Conservation (phyloP, 352 stramenopile genomes). For the Albugo candida region DNA sequence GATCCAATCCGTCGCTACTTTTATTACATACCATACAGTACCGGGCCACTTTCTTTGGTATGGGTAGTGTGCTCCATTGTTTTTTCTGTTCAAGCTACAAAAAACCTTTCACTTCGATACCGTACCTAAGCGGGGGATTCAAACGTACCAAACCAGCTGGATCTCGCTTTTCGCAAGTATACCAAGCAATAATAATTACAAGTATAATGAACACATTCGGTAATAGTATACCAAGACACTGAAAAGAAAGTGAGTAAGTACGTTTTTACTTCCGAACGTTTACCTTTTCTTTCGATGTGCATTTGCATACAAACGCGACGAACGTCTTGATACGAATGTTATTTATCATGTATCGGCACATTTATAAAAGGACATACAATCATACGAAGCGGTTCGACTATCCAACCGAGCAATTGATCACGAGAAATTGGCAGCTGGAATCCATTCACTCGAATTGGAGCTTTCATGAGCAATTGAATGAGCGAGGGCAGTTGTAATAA, state of each 20-base stretch:
- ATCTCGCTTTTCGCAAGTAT: conserved; percentile 41
- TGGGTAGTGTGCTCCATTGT: conserved; percentile 16
- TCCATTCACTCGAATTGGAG: conserved; percentile 15
- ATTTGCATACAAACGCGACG: conserved; percentile 23
- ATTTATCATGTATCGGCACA: not conserved
- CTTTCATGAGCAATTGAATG: too few relatives aligned
- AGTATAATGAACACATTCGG: conserved; percentile 34
- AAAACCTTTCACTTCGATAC: not conserved
- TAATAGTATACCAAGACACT: conserved; percentile 21
- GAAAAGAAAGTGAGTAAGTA: conserved; percentile 19
- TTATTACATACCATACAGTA: conserved; percentile 77
- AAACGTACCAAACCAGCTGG: conserved; percentile 10
- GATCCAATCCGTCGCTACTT: conserved; percentile 52
- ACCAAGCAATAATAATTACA: conserved; percentile 38
- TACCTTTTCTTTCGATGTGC: too few relatives aligned
- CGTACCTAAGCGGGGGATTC: not conserved
- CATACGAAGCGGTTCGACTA: conserved; percentile 49
- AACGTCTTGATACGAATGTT: conserved; percentile 21
- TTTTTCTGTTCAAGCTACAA: conserved; percentile 14
- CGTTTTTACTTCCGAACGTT: conserved; percentile 20
- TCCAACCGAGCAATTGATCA: conserved; percentile 56
- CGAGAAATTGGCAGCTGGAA: conserved; percentile 65
- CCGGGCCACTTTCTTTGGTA: conserved; percentile 37
- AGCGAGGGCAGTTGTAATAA: too few relatives aligned
- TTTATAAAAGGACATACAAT: conserved; percentile 15